Evolutionary conservation across 2,329 filamentous ascomycete genomes (phyloP).

Genomic region (Calonectria pseudoturangicola): DNA sequence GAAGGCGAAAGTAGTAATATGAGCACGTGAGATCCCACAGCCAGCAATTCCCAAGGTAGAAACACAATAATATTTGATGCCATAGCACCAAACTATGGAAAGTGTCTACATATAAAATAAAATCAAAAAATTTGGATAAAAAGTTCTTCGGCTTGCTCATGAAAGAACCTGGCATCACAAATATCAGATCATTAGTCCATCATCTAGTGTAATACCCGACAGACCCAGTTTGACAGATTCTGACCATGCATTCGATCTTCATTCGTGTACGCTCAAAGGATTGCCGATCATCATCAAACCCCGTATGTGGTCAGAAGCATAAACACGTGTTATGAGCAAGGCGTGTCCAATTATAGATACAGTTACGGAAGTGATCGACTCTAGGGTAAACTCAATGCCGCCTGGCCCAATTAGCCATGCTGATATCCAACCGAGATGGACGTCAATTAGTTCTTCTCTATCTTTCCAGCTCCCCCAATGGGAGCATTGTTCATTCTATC

Average conservation of each 20-base stretch:
- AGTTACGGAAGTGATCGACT: background rate
- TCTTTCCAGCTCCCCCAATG: too few relatives aligned
- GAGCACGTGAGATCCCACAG: too few relatives aligned
- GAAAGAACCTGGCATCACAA: background rate
- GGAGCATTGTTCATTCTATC: too few relatives aligned
- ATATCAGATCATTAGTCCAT: background rate
- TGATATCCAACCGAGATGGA: background rate
- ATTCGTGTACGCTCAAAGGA: background rate
- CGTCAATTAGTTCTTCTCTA: too few relatives aligned
- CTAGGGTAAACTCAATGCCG: background rate
- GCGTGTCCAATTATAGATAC: background rate
- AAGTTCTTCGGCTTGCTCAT: too few relatives aligned
- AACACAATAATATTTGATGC: too few relatives aligned
- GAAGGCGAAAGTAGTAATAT: background rate
- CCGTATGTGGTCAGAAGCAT: background rate
- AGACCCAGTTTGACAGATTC: background rate
- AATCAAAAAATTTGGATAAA: too few relatives aligned
- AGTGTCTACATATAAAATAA: too few relatives aligned
- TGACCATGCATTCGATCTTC: conserved; percentile 6
- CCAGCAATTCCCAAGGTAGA: too few relatives aligned
- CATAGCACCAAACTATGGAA: too few relatives aligned
- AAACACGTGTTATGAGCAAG: too few relatives aligned
- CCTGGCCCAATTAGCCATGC: background rate
- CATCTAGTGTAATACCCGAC: background rate
- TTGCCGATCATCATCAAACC: conserved; percentile 16